These are phyloP conservation scores for Dactylellina parvicollis DNA, from an alignment of 2,329 filamentous ascomycete species.

Conservation along the genomic window DNA sequence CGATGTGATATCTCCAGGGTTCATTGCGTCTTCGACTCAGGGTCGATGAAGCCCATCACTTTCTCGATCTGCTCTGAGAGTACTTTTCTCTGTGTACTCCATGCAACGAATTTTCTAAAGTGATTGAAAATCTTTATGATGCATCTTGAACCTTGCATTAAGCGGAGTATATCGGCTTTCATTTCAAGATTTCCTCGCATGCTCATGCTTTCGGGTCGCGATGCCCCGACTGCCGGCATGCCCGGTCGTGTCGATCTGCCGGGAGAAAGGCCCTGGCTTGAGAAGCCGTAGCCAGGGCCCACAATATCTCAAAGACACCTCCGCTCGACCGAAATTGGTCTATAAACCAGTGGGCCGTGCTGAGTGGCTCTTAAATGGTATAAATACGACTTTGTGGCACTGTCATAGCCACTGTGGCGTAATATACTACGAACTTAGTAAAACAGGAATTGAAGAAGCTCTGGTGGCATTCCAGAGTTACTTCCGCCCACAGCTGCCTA, in stretches of 20 bases:
- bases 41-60: too few species aligned
- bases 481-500: slow-evolving; percentile 1
- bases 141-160: slow-evolving; percentile 29
- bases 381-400: background rate
- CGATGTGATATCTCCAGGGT: too few species aligned
- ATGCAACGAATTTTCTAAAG: background rate
- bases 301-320: background rate
- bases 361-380: background rate
- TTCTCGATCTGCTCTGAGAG: too few species aligned
- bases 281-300: background rate
- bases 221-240: slow-evolving; percentile 8
- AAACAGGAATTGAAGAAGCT: too few species aligned
- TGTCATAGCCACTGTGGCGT: slow-evolving; percentile 24
- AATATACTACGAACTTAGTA: background rate
- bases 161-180: slow-evolving; percentile 11
- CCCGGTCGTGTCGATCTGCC: slow-evolving; percentile 15
- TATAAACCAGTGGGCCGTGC: background rate
- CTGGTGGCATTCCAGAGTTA: slow-evolving; percentile 13
- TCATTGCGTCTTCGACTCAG: too few species aligned
- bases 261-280: slow-evolving; percentile 6
- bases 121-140: slow-evolving; percentile 10
- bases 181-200: slow-evolving; percentile 19
- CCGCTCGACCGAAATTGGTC: slow-evolving; percentile 4
- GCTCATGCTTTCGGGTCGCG: background rate
- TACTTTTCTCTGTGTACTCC: too few species aligned